Conservation (phyloP, 73 alveolate species). For the Halteria grandinella region DNA sequence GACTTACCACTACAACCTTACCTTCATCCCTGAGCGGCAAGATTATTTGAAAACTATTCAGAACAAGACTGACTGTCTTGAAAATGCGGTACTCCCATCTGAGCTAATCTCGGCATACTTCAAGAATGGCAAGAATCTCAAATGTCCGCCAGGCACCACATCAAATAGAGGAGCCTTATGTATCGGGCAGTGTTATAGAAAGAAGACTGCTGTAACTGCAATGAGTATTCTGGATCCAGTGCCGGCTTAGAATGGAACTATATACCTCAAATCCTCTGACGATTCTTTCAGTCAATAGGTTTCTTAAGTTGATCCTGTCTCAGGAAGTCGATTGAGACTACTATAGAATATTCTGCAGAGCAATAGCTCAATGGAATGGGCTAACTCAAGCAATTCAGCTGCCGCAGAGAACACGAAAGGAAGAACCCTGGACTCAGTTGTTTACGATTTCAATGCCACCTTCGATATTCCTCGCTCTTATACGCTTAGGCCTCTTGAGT, state of each 20-base stretch:
- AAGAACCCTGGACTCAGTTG: too few species aligned
- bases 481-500: slow-evolving; percentile 39
- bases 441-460: too few species aligned
- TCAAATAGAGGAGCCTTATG: slow-evolving; percentile 58
- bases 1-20: neutral
- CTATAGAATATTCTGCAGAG: too few species aligned
- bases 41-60: neutral
- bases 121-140: slow-evolving; percentile 57
- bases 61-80: slow-evolving; percentile 44
- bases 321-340: too few species aligned
- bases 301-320: too few species aligned
- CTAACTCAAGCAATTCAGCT: too few species aligned
- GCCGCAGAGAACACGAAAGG: too few species aligned
- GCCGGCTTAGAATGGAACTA: too few species aligned
- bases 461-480: too few species aligned
- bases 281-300: too few species aligned
- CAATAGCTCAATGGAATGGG: too few species aligned
- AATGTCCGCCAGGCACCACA: slow-evolving; percentile 84
- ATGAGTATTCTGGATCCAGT: slow-evolving; percentile 43
- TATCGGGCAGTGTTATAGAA: slow-evolving; percentile 65
- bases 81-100: slow-evolving; percentile 56
- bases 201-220: neutral
- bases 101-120: slow-evolving; percentile 52
- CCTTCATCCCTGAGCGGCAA: neutral
- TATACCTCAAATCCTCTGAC: too few species aligned